Evolutionary conservation across 1,284 basidiomycete genomes (phyloP).

Genomic region (Termitomyces sp.): DNA sequence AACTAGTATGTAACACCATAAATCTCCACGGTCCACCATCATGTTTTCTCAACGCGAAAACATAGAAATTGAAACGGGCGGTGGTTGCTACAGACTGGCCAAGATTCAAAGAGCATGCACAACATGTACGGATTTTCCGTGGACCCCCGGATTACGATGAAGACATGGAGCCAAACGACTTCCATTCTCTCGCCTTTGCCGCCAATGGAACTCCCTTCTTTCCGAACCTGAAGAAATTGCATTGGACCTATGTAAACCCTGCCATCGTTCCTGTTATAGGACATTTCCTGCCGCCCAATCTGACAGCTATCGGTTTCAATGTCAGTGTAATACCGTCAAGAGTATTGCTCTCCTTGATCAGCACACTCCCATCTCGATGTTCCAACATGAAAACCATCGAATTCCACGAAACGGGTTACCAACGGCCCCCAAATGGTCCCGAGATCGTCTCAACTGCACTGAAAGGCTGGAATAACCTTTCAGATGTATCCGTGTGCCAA

Average conservation of each 20-base stretch:
- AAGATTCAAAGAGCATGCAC: constrained; percentile 1
- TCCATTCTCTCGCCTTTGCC: background rate
- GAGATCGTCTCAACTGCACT: background rate
- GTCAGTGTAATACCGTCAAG: background rate
- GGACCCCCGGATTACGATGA: background rate
- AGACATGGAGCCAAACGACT: background rate
- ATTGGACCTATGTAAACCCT: background rate
- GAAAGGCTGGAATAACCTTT: background rate
- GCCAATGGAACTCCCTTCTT: background rate
- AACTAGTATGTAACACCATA: background rate
- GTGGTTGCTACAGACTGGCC: constrained; percentile 2
- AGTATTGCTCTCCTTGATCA: background rate
- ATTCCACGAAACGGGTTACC: background rate
- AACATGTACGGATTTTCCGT: background rate
- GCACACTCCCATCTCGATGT: background rate
- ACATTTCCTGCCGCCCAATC: background rate
- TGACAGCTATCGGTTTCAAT: background rate
- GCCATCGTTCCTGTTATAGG: background rate
- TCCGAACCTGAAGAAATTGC: constrained; percentile 3
- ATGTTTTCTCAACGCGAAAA: background rate
- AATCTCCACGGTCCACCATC: background rate
- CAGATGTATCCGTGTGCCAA: background rate
- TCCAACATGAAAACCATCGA: background rate
- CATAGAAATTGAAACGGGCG: constrained; percentile 1
- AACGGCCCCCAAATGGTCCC: background rate